Conservation (phyloP, 2,329 filamentous ascomycete species). For the Alternaria rosae region DNA sequence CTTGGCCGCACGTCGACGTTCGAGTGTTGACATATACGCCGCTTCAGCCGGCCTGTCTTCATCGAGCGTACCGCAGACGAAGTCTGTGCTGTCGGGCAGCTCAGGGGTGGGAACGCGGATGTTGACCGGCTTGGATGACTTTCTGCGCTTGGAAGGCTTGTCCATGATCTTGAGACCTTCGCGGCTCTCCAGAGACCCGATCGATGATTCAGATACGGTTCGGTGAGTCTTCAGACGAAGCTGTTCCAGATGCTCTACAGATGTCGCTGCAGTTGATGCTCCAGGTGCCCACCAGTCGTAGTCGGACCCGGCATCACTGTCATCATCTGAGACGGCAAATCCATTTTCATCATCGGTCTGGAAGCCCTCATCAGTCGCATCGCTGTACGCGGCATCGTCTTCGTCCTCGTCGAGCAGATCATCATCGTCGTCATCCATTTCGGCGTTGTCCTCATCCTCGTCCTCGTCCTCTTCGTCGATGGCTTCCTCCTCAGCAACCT, state of each 20-base stretch:
- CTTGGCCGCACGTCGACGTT: conserved; percentile 81
- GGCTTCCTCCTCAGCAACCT: conserved; percentile 85
- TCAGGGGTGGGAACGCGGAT: conserved; percentile 76
- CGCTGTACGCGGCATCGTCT: conserved; percentile 48
- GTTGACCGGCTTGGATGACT: conserved; percentile 58
- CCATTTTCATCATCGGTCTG: conserved; percentile 81
- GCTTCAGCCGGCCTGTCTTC: conserved; percentile 95
- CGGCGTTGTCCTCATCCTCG: conserved; percentile 55
- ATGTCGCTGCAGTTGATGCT: conserved; percentile 61
- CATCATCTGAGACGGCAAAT: conserved; percentile 73
- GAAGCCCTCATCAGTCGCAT: conserved; percentile 70
- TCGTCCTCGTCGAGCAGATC: conserved; percentile 60
- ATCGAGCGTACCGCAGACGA: conserved; percentile 97
- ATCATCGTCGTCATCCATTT: conserved; percentile 47
- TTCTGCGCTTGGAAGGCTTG: conserved; percentile 49
- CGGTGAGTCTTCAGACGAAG: conserved; percentile 57
- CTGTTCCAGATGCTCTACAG: conserved; percentile 56
- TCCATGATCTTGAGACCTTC: conserved; percentile 38
- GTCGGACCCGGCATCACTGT: conserved; percentile 69
- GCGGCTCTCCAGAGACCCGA: conserved; percentile 58
- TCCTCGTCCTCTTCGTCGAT: conserved; percentile 62
- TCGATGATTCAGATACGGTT: conserved; percentile 61
- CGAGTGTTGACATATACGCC: conserved; percentile 85
- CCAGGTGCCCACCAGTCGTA: conserved; percentile 70
- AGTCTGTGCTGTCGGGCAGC: conserved; percentile 95